Base-by-base conservation (phyloP, 176 grass and related monocot species). In the Oryza glumipatula region DNA sequence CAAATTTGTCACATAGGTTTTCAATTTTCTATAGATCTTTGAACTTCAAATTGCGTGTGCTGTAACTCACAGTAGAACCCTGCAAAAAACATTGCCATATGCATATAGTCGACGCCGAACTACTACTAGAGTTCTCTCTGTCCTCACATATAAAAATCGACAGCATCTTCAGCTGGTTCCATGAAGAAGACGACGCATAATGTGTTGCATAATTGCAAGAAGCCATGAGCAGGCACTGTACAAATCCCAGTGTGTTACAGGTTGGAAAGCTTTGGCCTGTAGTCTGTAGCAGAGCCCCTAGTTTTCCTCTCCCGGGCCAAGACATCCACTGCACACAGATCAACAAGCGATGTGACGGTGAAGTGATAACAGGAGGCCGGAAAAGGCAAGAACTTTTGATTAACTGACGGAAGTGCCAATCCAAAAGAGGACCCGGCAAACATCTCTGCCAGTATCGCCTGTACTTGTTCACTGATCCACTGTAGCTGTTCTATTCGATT, bases 401-500 rank as follows among this genome's bases (percentile, higher is more conserved):
- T 63, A 47, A 67, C 74, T 63, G 83, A 65, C 51, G 67, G 67
- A 82, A 51, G 47, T 15, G 49, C 52, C 66, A 0, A 47, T 39
- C 36, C 1, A 60, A 41, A 63, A 64, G 65, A 65, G 36, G 35
- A 14, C 66, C 14, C 41, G 65, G 72, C 52, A 16, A 28, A n/a
- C 21, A 23, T 26, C 54, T 47, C 38, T 61, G 70, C 39, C 21
- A 39, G 22, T 49, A 58, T 41, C 21, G 56, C n/a, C 17, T 39
- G 68, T 83, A 28, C 49, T 41, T 41, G 36, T 41, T 47, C 69
- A 22, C 68, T 21, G 19, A 38, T 35, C 41, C 38, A 3, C 69
- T 72, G 5, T 9, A 41, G 21, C 8, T 44, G 39, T 11, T 22
- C 70, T 4, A 4, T 54, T 32, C 30, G 30, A 32, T 32, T 81